A percentile compares a stretch with the other conserved stretches of the same genome.
Conservation (phyloP, 2,329 filamentous ascomycete species). For the Ceratocystiopsis minuta region DNA sequence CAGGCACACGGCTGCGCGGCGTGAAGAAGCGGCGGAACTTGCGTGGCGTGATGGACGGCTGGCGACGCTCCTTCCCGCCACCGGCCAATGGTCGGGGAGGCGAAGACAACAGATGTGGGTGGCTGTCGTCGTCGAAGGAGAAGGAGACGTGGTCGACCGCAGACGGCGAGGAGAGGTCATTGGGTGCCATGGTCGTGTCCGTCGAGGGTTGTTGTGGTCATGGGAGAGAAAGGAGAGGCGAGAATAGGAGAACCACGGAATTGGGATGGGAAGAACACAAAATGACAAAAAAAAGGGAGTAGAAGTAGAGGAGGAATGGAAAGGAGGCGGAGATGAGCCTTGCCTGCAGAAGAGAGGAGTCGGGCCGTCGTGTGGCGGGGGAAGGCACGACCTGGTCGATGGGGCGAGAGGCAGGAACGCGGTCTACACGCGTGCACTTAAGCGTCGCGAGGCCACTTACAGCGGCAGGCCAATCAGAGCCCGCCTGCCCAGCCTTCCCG, state of each 20-base stretch:
- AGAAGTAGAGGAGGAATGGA: too few relatives aligned
- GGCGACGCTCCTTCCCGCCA: slow-evolving; percentile 25
- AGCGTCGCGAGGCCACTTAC: slow-evolving; percentile 6
- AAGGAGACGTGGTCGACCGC: slow-evolving; percentile 1
- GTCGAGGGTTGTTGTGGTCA: too few relatives aligned
- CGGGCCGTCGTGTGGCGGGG: slow-evolving; percentile 7
- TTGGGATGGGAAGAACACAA: neutral
- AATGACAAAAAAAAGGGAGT: neutral
- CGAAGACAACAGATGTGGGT: slow-evolving; percentile 8
- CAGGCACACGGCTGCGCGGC: slow-evolving; percentile 24
- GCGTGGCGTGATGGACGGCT: slow-evolving; percentile 34
- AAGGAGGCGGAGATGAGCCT: too few relatives aligned
- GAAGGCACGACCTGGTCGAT: slow-evolving; percentile 7
- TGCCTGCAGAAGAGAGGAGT: too few relatives aligned
- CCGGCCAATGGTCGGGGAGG: slow-evolving; percentile 8
- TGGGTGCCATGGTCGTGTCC: slow-evolving; percentile 9
- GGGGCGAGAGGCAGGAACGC: slow-evolving; percentile 6
- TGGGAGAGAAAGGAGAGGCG: too few relatives aligned
- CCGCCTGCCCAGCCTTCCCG: neutral
- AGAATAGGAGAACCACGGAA: neutral
- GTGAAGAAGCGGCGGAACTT: slow-evolving; percentile 37
- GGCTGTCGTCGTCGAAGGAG: neutral
- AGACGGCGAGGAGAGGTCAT: slow-evolving; percentile 2
- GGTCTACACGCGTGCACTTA: slow-evolving; percentile 5
- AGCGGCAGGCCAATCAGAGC: slow-evolving; percentile 4